These are phyloP conservation scores for Ensete glaucum DNA, from an alignment of 176 grass and related monocot species.

Conservation along the genomic window DNA sequence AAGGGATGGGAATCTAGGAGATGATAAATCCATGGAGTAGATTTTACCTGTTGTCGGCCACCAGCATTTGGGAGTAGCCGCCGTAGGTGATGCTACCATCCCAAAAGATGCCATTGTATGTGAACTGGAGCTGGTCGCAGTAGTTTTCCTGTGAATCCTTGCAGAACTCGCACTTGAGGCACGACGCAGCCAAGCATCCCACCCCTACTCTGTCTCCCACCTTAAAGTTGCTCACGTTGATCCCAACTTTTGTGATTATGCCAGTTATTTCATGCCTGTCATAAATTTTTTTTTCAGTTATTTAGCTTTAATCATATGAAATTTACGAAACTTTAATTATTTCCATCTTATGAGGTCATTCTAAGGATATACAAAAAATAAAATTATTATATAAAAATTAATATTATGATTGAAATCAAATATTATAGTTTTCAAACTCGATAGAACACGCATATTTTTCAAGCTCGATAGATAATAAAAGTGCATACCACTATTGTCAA, in stretches of 20 bases:
- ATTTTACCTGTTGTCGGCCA: constrained; percentile 41
- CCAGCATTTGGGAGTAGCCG: constrained; percentile 65
- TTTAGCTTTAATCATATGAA: neutral
- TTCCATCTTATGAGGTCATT: no score
- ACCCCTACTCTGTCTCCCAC: constrained; percentile 72
- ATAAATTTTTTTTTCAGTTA: neutral
- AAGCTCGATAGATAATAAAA: no score
- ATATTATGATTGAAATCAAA: no score
- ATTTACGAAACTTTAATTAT: no score
- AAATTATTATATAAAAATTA: no score
- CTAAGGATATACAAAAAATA: no score
- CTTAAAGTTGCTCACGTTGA: constrained; percentile 37
- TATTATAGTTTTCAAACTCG: no score
- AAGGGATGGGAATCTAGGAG: no score
- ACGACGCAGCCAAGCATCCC: constrained; percentile 54
- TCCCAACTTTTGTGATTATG: constrained; percentile 41
- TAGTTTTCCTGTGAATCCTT: constrained; percentile 70
- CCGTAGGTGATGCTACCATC: constrained; percentile 86
- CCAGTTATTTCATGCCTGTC: constrained; percentile 77
- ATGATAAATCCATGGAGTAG: no score
- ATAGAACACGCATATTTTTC: no score
- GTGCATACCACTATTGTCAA: no score
- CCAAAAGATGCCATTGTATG: constrained; percentile 79
- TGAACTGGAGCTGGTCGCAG: constrained; percentile 62
- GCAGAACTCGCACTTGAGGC: constrained; percentile 67